Base-by-base conservation (phyloP, 139 green algal genomes). In the Chlamydomonas sp. region DNA sequence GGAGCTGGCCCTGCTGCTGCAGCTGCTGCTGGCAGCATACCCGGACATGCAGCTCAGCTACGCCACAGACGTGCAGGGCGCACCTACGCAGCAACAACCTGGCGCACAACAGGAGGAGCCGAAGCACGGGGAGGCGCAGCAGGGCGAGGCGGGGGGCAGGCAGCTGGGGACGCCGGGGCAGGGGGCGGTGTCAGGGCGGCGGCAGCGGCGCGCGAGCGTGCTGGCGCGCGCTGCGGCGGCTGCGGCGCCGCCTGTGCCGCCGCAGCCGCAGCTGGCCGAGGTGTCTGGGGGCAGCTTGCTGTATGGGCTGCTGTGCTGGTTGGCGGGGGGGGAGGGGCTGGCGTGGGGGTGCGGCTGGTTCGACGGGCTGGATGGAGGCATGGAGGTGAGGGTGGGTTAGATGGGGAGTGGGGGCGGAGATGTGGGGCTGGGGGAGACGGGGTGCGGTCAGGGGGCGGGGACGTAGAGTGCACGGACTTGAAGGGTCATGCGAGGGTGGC, bases 1-100 rank as follows among this genome's bases (percentile, higher is more conserved):
- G 76, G 95, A 97, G 90, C 62, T 97, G 5, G 91, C 85, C 0
- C 90, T 97, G 20, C 12, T 96, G 58, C 72, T 93, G 5, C 90
- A 91, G 63, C 87, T 96, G 5, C 58, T 96, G 15, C 88, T 97
- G 67, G 66, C 14, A 31, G 66, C 75, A 8, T 83, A 78, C 75
- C 31, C 31, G 31, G 84, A 88, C 63, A 83, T 88, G 63, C 16
- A 80, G 75, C 75, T 88, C 2, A 81, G 72, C 83, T 87, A 87
- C 73, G 73, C 62, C 49, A 4, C 74, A 12, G 4, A 15, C 66
- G 66, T 17, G 18, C 2, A 17, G 8, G 1, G 71, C 71, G 31
- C 31, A 49, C 31, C 31, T 49, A 49, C 31, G 31, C 31, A 49
- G 31, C 31, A 49, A 49, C 31, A 49, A 49, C 31, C 31, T 49